A percentile compares a stretch with the other conserved stretches of the same genome.
These are phyloP conservation scores for Coemansia javaensis DNA, from an alignment of 192 early-diverging fungal species.

Conservation along the genomic window DNA sequence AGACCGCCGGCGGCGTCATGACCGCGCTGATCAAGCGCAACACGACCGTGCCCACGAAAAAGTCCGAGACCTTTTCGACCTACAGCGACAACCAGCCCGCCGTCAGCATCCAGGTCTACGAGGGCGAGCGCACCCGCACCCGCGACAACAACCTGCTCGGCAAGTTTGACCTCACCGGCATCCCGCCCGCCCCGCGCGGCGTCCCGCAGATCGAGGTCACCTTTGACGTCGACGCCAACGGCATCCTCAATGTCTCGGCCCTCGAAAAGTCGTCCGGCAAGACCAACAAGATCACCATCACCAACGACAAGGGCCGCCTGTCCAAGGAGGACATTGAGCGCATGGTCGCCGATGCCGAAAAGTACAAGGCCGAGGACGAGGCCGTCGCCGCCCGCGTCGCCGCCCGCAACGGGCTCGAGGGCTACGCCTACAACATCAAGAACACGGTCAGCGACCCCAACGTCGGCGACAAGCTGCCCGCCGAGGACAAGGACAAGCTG, in stretches of 20 bases:
- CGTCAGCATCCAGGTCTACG: conserved; percentile 96
- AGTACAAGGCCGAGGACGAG: conserved; percentile 97
- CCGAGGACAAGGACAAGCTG: conserved; percentile 86
- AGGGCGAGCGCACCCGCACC: conserved; percentile 95
- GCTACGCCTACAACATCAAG: conserved; percentile 96
- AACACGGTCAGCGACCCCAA: conserved; percentile 86
- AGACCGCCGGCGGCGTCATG: conserved; percentile 99
- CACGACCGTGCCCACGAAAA: conserved; percentile 96
- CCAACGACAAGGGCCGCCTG: conserved; percentile 97
- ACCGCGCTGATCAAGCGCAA: conserved; percentile 96
- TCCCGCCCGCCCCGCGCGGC: conserved; percentile 94
- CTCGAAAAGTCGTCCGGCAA: conserved; percentile 91
- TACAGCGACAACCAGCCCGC: conserved; percentile 98
- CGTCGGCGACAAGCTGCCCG: conserved; percentile 72
- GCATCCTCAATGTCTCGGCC: conserved; percentile 93
- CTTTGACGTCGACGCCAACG: conserved; percentile 97
- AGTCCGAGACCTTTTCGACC: conserved; percentile 98
- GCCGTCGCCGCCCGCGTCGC: conserved; percentile 81
- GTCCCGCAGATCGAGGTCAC: conserved; percentile 96
- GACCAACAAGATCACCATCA: conserved; percentile 97
- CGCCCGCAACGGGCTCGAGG: conserved; percentile 94
- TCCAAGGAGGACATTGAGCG: conserved; percentile 99
- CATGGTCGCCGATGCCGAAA: conserved; percentile 91
- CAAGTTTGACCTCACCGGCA: conserved; percentile 97
- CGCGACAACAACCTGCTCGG: conserved; percentile 99